phyloP scores from a whole-genome alignment of 164 flowering plant species.

The Macadamia tetraphylla region DNA sequence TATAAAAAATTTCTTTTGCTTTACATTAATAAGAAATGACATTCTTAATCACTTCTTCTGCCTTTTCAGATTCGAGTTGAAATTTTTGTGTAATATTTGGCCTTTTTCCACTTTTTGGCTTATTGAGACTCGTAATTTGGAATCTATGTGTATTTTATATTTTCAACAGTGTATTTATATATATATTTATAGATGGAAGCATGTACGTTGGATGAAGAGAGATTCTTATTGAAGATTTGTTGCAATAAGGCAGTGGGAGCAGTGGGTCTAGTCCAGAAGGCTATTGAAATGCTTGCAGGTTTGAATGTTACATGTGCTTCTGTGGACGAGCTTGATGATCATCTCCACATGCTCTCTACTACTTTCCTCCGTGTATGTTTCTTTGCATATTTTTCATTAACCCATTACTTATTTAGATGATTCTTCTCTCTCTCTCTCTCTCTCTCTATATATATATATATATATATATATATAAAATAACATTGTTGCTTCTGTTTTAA shows the following conservation, averaged over 20 bases:
- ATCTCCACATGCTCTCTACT: constrained; percentile 1
- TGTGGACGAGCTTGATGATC: neutral
- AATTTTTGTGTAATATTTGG: too few relatives aligned
- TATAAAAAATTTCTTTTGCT: too few relatives aligned
- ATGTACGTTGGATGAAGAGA: neutral
- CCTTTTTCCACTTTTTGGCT: too few relatives aligned
- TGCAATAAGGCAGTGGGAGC: neutral
- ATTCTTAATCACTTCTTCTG: too few relatives aligned
- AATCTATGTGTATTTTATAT: neutral
- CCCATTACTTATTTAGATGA: too few relatives aligned
- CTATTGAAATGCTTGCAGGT: constrained; percentile 4
- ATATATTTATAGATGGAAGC: neutral
- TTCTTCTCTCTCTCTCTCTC: too few relatives aligned
- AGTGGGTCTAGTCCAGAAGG: constrained; percentile 3
- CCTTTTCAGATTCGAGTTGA: too few relatives aligned
- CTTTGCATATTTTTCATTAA: too few relatives aligned
- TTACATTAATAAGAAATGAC: too few relatives aligned
- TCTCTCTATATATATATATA: too few relatives aligned
- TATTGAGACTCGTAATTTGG: neutral
- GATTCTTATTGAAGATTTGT: neutral
- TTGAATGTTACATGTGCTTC: neutral
- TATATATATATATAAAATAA: too few relatives aligned
- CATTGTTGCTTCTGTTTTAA: neutral
- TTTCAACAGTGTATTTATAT: too few relatives aligned
- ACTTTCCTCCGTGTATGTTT: constrained; percentile 2